Evolutionary conservation across 148 eudicot species (phyloP).

Genomic region (Rhododendron griersonianum): DNA sequence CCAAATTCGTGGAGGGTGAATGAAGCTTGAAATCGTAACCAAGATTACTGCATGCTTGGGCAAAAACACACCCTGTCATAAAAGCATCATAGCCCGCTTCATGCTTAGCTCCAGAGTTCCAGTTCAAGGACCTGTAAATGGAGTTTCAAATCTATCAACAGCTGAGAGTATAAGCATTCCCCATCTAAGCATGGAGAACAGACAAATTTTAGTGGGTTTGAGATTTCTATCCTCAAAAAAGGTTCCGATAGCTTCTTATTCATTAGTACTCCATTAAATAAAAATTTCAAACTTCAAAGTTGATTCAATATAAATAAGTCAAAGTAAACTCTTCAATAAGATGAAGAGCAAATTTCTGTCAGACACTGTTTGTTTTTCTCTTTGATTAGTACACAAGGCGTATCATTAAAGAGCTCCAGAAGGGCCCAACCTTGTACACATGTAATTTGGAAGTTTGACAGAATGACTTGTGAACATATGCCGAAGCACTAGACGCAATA

Average conservation of each 20-base stretch:
- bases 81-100: conserved; percentile 99
- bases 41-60: conserved; percentile 70
- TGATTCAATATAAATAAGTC: too few species aligned
- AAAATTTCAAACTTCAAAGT: too few species aligned
- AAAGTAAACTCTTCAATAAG: not conserved
- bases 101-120: conserved; percentile 97
- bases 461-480: not conserved
- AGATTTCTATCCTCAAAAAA: not conserved
- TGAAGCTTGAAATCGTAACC: conserved; percentile 40
- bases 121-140: conserved; percentile 67
- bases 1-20: conserved; percentile 26
- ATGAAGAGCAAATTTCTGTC: not conserved
- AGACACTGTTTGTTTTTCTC: too few species aligned
- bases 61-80: conserved; percentile 95
- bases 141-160: not conserved
- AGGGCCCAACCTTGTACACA: not conserved
- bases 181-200: conserved; percentile 1
- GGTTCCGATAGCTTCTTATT: not conserved
- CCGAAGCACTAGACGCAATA: not conserved
- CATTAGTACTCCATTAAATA: too few species aligned
- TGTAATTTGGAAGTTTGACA: too few species aligned
- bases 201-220: not conserved
- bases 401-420: not conserved
- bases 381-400: not conserved
- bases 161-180: not conserved